Percentiles rank a stretch among this genome's conserved stretches.
These are phyloP conservation scores for Apiotrichum sp. DNA, from an alignment of 1,284 basidiomycete genomes.

Conservation along the genomic window DNA sequence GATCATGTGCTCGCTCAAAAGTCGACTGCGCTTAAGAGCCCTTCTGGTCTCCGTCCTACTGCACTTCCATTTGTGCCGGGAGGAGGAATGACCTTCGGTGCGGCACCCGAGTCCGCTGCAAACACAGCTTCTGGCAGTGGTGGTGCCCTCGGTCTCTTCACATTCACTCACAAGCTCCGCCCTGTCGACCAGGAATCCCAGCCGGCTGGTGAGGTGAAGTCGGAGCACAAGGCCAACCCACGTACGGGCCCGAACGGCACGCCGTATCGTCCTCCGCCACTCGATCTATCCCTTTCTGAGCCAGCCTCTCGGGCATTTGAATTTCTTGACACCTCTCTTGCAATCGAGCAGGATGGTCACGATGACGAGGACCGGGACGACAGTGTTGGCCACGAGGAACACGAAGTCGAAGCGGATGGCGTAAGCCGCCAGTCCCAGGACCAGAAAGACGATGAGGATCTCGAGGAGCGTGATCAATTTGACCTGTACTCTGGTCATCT, in stretches of 20 bases:
- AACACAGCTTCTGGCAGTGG: background rate
- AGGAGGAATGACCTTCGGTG: background rate
- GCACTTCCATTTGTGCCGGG: background rate
- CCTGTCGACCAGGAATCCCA: slow-evolving; percentile 6
- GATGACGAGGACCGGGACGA: too few relatives aligned
- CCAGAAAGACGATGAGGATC: too few relatives aligned
- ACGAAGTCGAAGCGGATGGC: too few relatives aligned
- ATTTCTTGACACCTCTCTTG: background rate
- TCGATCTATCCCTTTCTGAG: slow-evolving; percentile 4
- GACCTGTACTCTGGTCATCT: background rate
- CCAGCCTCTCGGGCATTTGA: slow-evolving; percentile 4
- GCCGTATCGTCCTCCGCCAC: slow-evolving; percentile 2
- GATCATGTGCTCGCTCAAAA: background rate
- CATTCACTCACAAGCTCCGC: slow-evolving; percentile 11
- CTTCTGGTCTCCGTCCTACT: background rate
- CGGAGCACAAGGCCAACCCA: background rate
- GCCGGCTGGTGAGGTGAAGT: slow-evolving; percentile 1
- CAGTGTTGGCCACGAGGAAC: too few relatives aligned
- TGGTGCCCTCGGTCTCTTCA: slow-evolving; percentile 15
- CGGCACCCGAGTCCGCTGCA: background rate
- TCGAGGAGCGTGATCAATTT: too few relatives aligned
- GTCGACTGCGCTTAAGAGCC: background rate
- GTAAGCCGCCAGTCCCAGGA: too few relatives aligned
- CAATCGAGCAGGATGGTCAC: background rate
- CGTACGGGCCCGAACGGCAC: background rate